Conservation (phyloP, 2,329 filamentous ascomycete species). For the Capronia coronata region DNA sequence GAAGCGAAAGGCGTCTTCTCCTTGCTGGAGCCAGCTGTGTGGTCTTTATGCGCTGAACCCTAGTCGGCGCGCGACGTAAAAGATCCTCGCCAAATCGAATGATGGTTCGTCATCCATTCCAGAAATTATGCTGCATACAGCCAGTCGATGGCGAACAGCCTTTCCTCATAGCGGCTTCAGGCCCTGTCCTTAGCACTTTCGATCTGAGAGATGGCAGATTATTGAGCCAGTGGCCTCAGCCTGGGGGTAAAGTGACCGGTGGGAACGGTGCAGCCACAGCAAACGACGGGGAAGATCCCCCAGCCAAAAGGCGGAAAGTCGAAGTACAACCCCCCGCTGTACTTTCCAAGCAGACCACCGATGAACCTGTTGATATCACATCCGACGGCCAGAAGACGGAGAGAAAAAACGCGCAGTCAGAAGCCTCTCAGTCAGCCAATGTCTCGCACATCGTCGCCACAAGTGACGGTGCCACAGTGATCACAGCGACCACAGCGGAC, state of each 20-base stretch:
- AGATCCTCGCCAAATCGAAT: too few relatives aligned
- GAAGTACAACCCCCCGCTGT: slow-evolving; percentile 22
- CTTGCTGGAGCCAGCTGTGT: neutral
- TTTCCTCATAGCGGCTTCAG: slow-evolving; percentile 66
- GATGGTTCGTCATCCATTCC: slow-evolving; percentile 52
- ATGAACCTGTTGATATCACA: slow-evolving; percentile 28
- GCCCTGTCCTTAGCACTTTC: slow-evolving; percentile 64
- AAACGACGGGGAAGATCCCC: slow-evolving; percentile 33
- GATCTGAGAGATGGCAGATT: slow-evolving; percentile 52
- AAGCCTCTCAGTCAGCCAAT: slow-evolving; percentile 39
- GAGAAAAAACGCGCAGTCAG: slow-evolving; percentile 21
- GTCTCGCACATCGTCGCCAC: slow-evolving; percentile 64
- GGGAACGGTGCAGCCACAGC: slow-evolving; percentile 28
- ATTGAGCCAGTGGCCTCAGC: slow-evolving; percentile 54
- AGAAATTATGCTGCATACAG: slow-evolving; percentile 48
- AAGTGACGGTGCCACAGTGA: slow-evolving; percentile 57
- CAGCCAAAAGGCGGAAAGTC: slow-evolving; percentile 41
- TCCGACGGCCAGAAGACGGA: slow-evolving; percentile 28
- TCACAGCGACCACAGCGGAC: slow-evolving; percentile 82
- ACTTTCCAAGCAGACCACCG: slow-evolving; percentile 20
- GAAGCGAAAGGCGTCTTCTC: too few relatives aligned
- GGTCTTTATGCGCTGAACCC: neutral
- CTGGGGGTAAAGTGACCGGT: slow-evolving; percentile 30
- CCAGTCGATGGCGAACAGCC: slow-evolving; percentile 31
- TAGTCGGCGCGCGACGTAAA: too few relatives aligned